A percentile compares a stretch with the other conserved stretches of the same genome.
These are phyloP conservation scores for Hemisphaericaspora xylanilytica DNA, from an alignment of 1,139 yeast genomes.

Conservation along the genomic window DNA sequence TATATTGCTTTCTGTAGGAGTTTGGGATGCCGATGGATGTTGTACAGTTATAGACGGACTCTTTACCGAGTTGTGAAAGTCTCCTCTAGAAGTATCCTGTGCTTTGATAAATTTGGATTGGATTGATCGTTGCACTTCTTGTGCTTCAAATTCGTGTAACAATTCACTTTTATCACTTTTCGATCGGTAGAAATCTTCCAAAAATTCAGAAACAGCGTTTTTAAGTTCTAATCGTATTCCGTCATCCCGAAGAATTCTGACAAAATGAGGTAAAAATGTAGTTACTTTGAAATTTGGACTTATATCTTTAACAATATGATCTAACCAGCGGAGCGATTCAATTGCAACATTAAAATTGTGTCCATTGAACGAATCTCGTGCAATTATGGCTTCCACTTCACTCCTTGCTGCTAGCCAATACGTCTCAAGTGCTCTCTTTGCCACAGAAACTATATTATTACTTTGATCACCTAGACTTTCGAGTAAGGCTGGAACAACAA, in stretches of 20 bases:
- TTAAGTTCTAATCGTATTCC: slow-evolving; percentile 8
- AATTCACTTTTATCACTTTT: slow-evolving; percentile 43
- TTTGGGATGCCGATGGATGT: neutral
- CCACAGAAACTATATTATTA: slow-evolving; percentile 41
- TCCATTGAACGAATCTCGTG: slow-evolving; percentile 51
- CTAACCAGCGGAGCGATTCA: slow-evolving; percentile 39
- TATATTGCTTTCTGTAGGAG: neutral
- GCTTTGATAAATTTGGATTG: slow-evolving; percentile 1
- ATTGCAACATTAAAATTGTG: slow-evolving; percentile 38
- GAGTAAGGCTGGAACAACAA: slow-evolving; percentile 58
- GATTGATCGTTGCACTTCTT: slow-evolving; percentile 26
- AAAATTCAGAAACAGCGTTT: slow-evolving; percentile 16
- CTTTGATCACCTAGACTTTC: slow-evolving; percentile 51
- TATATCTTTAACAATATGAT: slow-evolving; percentile 28
- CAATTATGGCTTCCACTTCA: slow-evolving; percentile 50
- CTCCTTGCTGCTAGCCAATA: slow-evolving; percentile 65
- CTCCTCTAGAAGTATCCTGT: neutral
- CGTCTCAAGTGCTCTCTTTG: slow-evolving; percentile 59
- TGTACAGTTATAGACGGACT: neutral
- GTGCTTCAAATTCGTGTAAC: slow-evolving; percentile 42
- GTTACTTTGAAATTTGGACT: slow-evolving; percentile 34
- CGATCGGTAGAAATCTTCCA: slow-evolving; percentile 27
- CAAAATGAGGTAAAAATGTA: slow-evolving; percentile 23
- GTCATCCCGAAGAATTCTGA: slow-evolving; percentile 3
- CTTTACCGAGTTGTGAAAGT: slow-evolving; percentile 1